phyloP scores from a whole-genome alignment of 768 basidiomycete species.

The Neoboletus subvelutipes region DNA sequence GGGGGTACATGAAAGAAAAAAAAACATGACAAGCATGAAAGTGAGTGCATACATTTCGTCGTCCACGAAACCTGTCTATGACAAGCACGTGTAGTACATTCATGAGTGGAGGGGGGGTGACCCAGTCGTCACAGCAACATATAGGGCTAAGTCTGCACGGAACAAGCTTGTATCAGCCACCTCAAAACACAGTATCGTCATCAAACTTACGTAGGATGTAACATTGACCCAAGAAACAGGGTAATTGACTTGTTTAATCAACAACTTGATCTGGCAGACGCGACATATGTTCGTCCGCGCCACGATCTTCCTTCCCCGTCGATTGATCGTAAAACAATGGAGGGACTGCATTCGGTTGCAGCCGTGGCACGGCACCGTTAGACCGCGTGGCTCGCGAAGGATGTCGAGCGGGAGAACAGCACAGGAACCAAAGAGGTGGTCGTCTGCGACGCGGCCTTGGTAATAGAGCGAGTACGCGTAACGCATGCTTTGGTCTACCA shows the following conservation, averaged over 20 bases:
- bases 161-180: conserved; percentile 10
- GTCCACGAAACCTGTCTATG: not conserved
- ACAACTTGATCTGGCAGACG: conserved; percentile 31
- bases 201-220: conserved; percentile 14
- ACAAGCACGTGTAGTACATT: not conserved
- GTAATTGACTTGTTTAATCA: conserved; percentile 23
- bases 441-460: conserved; percentile 27
- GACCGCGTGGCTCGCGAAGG: conserved; percentile 26
- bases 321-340: conserved; percentile 23
- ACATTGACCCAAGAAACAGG: conserved; percentile 26
- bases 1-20: not conserved
- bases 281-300: conserved; percentile 28
- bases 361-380: conserved; percentile 24
- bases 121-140: not conserved
- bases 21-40: not conserved
- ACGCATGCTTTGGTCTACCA: conserved; percentile 30
- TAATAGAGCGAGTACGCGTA: conserved; percentile 29
- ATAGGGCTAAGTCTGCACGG: conserved; percentile 7
- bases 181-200: not conserved
- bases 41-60: conserved; percentile 1
- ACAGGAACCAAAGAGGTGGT: conserved; percentile 25
- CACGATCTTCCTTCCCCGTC: conserved; percentile 18
- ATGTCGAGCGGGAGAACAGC: conserved; percentile 28
- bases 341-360: conserved; percentile 32
- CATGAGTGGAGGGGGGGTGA: not conserved